phyloP scores from a whole-genome alignment of 345 rosid genomes.

The Diplotaxis tenuifolia region DNA sequence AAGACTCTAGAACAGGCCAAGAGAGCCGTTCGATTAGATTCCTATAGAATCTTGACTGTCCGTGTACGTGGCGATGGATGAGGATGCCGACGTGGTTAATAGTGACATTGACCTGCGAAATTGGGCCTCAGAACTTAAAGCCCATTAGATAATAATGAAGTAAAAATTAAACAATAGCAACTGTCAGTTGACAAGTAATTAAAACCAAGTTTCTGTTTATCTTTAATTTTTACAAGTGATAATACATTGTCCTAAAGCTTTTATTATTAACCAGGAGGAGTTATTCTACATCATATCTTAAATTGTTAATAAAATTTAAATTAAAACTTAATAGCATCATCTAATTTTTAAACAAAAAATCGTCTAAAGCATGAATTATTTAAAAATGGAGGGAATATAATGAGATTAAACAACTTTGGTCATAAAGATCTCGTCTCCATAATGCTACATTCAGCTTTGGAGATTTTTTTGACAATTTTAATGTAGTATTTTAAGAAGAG shows the following conservation, averaged over 20 bases:
- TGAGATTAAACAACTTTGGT: conserved; percentile 36
- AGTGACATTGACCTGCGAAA: conserved; percentile 39
- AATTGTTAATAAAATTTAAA: too few species aligned
- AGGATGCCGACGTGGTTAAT: conserved; percentile 6
- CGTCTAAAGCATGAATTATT: too few species aligned
- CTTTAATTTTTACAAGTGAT: not conserved
- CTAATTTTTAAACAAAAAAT: too few species aligned
- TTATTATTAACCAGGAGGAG: not conserved
- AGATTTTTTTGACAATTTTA: conserved; percentile 23
- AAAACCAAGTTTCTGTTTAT: not conserved
- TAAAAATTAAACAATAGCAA: too few species aligned
- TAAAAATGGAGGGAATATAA: not conserved
- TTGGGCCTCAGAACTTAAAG: conserved; percentile 6
- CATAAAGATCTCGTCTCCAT: conserved; percentile 36
- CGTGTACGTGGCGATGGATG: conserved; percentile 25
- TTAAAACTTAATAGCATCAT: too few species aligned
- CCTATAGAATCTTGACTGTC: conserved; percentile 32
- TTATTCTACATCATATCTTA: too few species aligned
- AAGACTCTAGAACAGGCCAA: conserved; percentile 58
- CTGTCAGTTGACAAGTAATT: not conserved
- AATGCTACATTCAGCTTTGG: conserved; percentile 37
- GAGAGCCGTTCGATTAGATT: conserved; percentile 35
- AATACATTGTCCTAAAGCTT: not conserved
- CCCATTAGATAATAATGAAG: conserved; percentile 9
- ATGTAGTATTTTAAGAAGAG: not conserved